phyloP scores from a whole-genome alignment of 2,329 filamentous ascomycete species.

The Clonostachys solani region DNA sequence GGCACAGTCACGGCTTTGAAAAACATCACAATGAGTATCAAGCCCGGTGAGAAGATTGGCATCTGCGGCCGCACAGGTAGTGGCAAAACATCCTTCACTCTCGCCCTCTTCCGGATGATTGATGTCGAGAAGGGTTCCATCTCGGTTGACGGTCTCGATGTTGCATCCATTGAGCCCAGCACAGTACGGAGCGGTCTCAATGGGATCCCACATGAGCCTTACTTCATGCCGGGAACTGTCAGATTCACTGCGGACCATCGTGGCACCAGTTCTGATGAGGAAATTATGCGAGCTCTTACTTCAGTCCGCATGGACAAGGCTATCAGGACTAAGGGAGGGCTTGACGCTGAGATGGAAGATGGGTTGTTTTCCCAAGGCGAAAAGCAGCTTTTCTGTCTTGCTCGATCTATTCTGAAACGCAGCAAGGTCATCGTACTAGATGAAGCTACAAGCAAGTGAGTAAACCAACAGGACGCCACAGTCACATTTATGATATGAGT shows the following conservation, averaged over 20 bases:
- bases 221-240: conserved; percentile 40
- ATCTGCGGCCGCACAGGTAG: conserved; percentile 28
- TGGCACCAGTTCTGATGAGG: conserved; percentile 24
- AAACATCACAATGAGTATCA: conserved; percentile 14
- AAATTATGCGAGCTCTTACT: conserved; percentile 35
- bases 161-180: conserved; percentile 14
- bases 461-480: background rate
- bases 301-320: conserved; percentile 38
- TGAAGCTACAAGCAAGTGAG: conserved; percentile 32
- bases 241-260: conserved; percentile 42
- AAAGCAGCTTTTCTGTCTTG: conserved; percentile 42
- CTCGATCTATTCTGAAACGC: conserved; percentile 33
- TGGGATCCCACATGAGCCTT: conserved; percentile 45
- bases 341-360: conserved; percentile 24
- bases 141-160: conserved; percentile 35
- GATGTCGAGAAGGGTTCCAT: conserved; percentile 36
- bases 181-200: conserved; percentile 24
- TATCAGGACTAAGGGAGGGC: conserved; percentile 27
- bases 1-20: conserved; percentile 16
- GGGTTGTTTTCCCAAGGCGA: conserved; percentile 38
- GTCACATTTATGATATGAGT: background rate
- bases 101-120: conserved; percentile 26
- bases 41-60: conserved; percentile 20
- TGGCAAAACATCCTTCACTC: conserved; percentile 33
- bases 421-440: conserved; percentile 34